Evolutionary conservation across 495 filamentous ascomycete species (phyloP), one percentile per base, ranked within the genome.

Genomic region (Annulohypoxylon stygium): DNA sequence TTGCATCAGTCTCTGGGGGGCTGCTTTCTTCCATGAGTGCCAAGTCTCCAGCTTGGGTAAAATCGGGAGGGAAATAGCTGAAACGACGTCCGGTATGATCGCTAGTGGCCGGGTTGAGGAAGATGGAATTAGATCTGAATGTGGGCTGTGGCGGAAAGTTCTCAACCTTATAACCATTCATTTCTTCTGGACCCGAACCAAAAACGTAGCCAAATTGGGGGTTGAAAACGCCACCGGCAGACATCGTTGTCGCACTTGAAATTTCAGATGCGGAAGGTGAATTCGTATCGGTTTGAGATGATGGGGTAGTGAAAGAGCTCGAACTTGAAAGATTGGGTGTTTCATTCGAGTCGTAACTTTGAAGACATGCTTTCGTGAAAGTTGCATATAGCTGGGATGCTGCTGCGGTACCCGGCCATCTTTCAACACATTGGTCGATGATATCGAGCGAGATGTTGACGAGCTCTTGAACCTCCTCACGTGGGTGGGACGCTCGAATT

Each of bases 351-450:
- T 90, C 88, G 79, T 95, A 98, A 69, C 92, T 92, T 77, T 91
- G 93, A 74, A 97, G 81, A 72, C 93, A 94, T 18, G 94, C 94
- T 53, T 85, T 86, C n/a, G 95, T 89, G 33, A 98, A 86, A 61
- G 90, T 92, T 14, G 83, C 81, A 78, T 97, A 97, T 23, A 97
- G 86, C 71, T 93, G 85, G 9, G 91, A 86, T 14, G 94, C 94
- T n/a, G 93, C 92, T 57, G 89, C 86, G 9, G 94, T 92, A 25
- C 95, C 95, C 0, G 95, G 95, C 95, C 95, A 97, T 26, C 93
- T 87, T 73, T 93, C 90, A 2, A 91, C 90, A 60, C 93, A 90
- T 53, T 89, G 87, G 20, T 87, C 81, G 59, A 98, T 91, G 12
- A 90, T 88, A 61, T 95, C 91, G 34, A 97, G 77, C 3, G 92